These are phyloP conservation scores for Spathaspora boniae DNA, from an alignment of 805 yeast species.

Conservation along the genomic window DNA sequence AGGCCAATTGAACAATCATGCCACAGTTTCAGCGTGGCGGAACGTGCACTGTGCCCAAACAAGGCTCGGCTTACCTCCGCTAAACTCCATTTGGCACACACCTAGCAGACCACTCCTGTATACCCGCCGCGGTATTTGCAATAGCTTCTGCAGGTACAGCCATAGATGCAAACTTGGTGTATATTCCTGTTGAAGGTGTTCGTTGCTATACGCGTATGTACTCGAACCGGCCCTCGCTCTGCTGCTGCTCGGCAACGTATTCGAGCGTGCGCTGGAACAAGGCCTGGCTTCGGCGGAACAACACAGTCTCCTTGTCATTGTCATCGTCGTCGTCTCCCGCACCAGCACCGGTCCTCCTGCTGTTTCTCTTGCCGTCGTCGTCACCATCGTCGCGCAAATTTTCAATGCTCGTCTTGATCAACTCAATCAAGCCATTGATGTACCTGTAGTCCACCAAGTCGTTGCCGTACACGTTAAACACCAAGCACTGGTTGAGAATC, in stretches of 20 bases:
- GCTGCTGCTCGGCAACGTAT: slow-evolving; percentile 67
- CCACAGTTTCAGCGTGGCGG: too few species aligned
- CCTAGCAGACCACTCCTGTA: too few species aligned
- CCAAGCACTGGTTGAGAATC: slow-evolving; percentile 79
- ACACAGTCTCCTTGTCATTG: slow-evolving; percentile 20
- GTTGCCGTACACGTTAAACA: slow-evolving; percentile 81
- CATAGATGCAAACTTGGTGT: too few species aligned
- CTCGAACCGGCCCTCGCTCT: slow-evolving; percentile 64
- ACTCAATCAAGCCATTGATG: slow-evolving; percentile 81
- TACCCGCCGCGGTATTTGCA: too few species aligned
- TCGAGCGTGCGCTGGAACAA: slow-evolving; percentile 65
- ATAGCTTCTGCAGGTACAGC: too few species aligned
- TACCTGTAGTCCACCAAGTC: slow-evolving; percentile 66
- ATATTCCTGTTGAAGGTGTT: not conserved
- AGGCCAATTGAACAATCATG: too few species aligned
- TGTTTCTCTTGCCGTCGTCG: slow-evolving; percentile 12
- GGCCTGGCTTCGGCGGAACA: slow-evolving; percentile 25
- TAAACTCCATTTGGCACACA: too few species aligned
- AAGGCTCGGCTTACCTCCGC: too few species aligned
- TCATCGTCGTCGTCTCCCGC: slow-evolving; percentile 6
- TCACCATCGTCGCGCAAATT: slow-evolving; percentile 30
- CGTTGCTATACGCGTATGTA: slow-evolving; percentile 32
- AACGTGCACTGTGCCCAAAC: too few species aligned
- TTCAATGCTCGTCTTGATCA: slow-evolving; percentile 65
- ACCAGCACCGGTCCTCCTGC: too few species aligned